Evolutionary conservation across 2,329 filamentous ascomycete genomes (phyloP).

Genomic region (Aspergillus clavatus): DNA sequence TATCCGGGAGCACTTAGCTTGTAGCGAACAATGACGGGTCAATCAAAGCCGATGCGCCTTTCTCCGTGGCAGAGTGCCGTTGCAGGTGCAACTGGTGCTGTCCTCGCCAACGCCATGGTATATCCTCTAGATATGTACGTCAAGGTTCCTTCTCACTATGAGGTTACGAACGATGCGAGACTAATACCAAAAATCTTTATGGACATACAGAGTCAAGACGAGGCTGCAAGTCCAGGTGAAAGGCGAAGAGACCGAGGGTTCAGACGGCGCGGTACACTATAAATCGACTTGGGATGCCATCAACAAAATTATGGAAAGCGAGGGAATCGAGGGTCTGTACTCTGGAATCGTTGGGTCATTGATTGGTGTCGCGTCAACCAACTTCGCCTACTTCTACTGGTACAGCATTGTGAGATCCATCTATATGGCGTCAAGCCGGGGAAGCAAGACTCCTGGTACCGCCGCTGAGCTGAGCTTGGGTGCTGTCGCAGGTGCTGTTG

Average conservation of each 20-base stretch:
- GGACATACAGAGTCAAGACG: slow-evolving; percentile 75
- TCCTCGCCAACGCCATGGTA: slow-evolving; percentile 89
- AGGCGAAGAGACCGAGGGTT: slow-evolving; percentile 44
- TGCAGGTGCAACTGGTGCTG: slow-evolving; percentile 86
- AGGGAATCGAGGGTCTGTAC: slow-evolving; percentile 80
- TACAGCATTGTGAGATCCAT: slow-evolving; percentile 82
- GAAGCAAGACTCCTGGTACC: slow-evolving; percentile 66
- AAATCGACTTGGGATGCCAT: slow-evolving; percentile 84
- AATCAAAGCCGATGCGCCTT: slow-evolving; percentile 63
- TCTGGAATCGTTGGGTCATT: slow-evolving; percentile 81
- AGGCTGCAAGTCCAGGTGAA: slow-evolving; percentile 93
- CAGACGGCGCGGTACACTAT: slow-evolving; percentile 65
- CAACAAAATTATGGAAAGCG: slow-evolving; percentile 71
- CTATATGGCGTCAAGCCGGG: slow-evolving; percentile 60
- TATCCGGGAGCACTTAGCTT: neutral
- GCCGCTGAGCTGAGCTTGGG: slow-evolving; percentile 78
- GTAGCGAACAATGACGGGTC: slow-evolving; percentile 45
- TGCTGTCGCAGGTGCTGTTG: slow-evolving; percentile 80
- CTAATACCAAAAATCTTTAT: slow-evolving; percentile 16
- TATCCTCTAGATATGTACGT: slow-evolving; percentile 95
- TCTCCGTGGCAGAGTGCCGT: slow-evolving; percentile 92
- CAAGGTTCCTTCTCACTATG: neutral
- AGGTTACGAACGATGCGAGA: neutral
- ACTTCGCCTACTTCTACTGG: slow-evolving; percentile 99
- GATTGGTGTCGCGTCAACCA: slow-evolving; percentile 89